Evolutionary conservation across 2,329 filamentous ascomycete species (phyloP).

Genomic region (Aspergillus sp.): DNA sequence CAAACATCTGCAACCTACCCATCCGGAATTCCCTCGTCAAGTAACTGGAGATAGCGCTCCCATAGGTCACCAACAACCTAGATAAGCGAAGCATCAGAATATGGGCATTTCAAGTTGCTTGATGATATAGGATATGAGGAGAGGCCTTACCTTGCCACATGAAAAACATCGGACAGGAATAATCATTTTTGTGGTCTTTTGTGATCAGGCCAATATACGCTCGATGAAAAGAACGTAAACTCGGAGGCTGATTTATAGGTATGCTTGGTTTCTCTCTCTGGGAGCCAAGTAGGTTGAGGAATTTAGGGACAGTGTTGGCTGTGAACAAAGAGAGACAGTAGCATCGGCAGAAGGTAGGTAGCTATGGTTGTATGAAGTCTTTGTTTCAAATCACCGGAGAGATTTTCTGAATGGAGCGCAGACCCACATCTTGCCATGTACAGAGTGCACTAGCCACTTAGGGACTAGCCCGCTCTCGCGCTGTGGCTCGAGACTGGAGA

Average conservation of each 20-base stretch:
- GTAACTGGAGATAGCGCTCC: slow-evolving; percentile 89
- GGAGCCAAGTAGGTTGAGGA: neutral
- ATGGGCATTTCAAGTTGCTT: slow-evolving; percentile 9
- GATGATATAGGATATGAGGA: neutral
- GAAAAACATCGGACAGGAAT: slow-evolving; percentile 99
- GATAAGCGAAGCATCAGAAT: neutral
- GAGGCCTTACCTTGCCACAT: slow-evolving; percentile 80
- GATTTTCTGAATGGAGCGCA: neutral
- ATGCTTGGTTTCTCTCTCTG: too few relatives aligned
- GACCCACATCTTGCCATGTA: neutral
- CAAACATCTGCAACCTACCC: slow-evolving; percentile 57
- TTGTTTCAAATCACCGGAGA: neutral
- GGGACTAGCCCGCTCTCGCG: neutral
- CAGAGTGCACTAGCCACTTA: neutral
- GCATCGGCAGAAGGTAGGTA: neutral
- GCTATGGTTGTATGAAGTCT: neutral
- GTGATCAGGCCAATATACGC: neutral
- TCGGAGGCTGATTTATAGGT: neutral
- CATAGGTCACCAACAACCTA: slow-evolving; percentile 96
- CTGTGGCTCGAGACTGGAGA: neutral
- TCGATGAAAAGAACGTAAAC: neutral
- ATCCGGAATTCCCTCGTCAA: slow-evolving; percentile 73
- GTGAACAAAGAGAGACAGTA: neutral
- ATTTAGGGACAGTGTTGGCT: too few relatives aligned
- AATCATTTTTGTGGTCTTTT: slow-evolving; percentile 65